A percentile compares a stretch with the other conserved stretches of the same genome.
Conservation (phyloP, 2,329 filamentous ascomycete genomes). For the Aureobasidium subglaciale region DNA sequence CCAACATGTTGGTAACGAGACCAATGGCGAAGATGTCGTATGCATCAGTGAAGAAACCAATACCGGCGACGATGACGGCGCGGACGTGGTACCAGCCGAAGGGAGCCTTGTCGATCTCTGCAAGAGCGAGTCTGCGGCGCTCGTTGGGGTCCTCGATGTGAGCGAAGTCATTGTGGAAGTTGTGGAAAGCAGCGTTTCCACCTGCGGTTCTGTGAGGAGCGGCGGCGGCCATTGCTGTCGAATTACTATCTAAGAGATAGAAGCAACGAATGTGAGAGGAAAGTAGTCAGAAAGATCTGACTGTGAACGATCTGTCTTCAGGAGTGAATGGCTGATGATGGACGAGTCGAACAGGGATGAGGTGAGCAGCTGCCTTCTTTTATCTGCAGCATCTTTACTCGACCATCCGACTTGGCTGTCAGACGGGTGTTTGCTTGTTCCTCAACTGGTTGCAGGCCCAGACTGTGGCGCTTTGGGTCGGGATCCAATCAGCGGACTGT, state of each 20-base stretch:
- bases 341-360: background rate
- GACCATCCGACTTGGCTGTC: slow-evolving; percentile 9
- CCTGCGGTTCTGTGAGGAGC: slow-evolving; percentile 42
- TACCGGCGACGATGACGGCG: slow-evolving; percentile 68
- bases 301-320: slow-evolving; percentile 11
- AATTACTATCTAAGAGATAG: background rate
- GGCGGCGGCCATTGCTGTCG: slow-evolving; percentile 22
- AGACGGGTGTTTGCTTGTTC: slow-evolving; percentile 11
- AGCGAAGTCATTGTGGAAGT: slow-evolving; percentile 69
- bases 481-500: background rate
- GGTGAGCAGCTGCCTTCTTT: slow-evolving; percentile 13
- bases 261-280: background rate
- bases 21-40: slow-evolving; percentile 73
- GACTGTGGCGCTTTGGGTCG: slow-evolving; percentile 6
- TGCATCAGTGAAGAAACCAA: slow-evolving; percentile 84
- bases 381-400: slow-evolving; percentile 10
- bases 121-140: slow-evolving; percentile 69
- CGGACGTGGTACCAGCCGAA: slow-evolving; percentile 82
- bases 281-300: slow-evolving; percentile 7
- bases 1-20: slow-evolving; percentile 66
- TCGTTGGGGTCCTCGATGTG: slow-evolving; percentile 65
- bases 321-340: slow-evolving; percentile 14
- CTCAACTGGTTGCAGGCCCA: slow-evolving; percentile 8
- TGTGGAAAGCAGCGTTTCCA: slow-evolving; percentile 66
- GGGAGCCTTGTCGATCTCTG: slow-evolving; percentile 72